These are phyloP conservation scores for Angophora floribunda DNA, from an alignment of 345 rosid genomes.

Conservation along the genomic window DNA sequence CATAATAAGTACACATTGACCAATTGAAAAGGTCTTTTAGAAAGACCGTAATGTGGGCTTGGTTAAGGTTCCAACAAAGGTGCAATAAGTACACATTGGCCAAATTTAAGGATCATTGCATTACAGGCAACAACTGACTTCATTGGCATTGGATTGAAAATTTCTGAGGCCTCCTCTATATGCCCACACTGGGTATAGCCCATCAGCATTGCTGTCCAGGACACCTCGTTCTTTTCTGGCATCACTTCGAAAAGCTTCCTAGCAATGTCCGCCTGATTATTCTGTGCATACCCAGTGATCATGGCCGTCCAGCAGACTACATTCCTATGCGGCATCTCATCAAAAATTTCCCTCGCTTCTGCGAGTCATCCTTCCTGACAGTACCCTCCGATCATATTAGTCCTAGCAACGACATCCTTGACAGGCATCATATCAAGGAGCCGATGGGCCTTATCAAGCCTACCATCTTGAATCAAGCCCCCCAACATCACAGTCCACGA, in stretches of 20 bases:
- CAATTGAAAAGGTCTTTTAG: too few relatives aligned
- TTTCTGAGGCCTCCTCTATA: conserved; percentile 49
- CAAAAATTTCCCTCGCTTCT: conserved; percentile 68
- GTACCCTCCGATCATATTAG: conserved; percentile 69
- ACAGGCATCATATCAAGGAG: conserved; percentile 58
- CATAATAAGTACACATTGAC: too few relatives aligned
- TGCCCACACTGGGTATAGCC: conserved; percentile 63
- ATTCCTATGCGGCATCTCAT: conserved; percentile 57
- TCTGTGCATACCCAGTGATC: conserved; percentile 62
- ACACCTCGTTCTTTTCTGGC: conserved; percentile 74
- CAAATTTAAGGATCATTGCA: conserved; percentile 65
- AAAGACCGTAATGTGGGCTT: too few relatives aligned
- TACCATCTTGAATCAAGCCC: conserved; percentile 49
- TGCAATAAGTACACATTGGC: neutral
- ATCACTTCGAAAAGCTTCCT: conserved; percentile 84
- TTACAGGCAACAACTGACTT: conserved; percentile 48
- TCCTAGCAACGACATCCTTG: conserved; percentile 74
- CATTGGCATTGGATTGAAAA: conserved; percentile 55
- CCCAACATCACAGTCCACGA: conserved; percentile 87
- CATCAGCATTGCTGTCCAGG: conserved; percentile 77
- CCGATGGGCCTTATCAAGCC: conserved; percentile 45
- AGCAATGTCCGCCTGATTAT: conserved; percentile 55
- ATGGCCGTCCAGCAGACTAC: conserved; percentile 74
- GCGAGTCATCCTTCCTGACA: conserved; percentile 47
- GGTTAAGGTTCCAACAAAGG: too few relatives aligned